Conservation (phyloP, 1,284 basidiomycete genomes). For the Retiboletus flavoniger region DNA sequence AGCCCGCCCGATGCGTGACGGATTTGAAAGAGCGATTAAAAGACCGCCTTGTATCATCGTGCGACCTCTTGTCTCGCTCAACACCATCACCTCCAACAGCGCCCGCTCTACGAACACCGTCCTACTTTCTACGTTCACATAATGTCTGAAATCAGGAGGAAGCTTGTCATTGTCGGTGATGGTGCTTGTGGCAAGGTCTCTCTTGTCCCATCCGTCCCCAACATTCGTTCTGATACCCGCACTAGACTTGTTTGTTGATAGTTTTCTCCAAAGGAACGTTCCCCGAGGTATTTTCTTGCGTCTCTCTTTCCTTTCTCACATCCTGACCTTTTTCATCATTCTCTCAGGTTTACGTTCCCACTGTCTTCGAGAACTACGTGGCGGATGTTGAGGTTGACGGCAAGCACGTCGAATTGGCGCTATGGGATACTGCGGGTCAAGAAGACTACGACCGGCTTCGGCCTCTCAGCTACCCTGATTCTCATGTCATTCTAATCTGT, state of each 20-base stretch:
- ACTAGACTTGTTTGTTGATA: constrained; percentile 77
- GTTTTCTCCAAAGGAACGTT: constrained; percentile 91
- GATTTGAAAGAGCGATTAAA: constrained; percentile 38
- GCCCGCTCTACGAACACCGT: constrained; percentile 33
- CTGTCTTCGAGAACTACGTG: constrained; percentile 91
- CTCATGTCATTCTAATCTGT: constrained; percentile 91
- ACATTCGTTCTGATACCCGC: constrained; percentile 24
- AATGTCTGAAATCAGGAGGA: constrained; percentile 74
- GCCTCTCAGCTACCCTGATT: constrained; percentile 89
- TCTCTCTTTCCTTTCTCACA: neutral
- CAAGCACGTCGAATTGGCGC: constrained; percentile 87
- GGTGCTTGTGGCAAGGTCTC: constrained; percentile 80
- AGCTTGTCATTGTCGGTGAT: constrained; percentile 79
- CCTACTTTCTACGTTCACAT: constrained; percentile 36
- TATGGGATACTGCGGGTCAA: constrained; percentile 96
- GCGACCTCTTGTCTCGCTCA: constrained; percentile 40
- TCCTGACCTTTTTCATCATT: neutral
- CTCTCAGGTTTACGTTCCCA: constrained; percentile 83
- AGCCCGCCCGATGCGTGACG: constrained; percentile 18
- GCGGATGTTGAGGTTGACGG: constrained; percentile 89
- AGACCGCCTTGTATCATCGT: constrained; percentile 37
- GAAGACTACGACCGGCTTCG: constrained; percentile 90
- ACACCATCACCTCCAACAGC: constrained; percentile 39
- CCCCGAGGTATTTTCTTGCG: constrained; percentile 66
- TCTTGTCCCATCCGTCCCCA: neutral